A percentile compares a stretch with the other conserved stretches of the same genome.
These are phyloP conservation scores for Auriscalpium microsporum DNA, from an alignment of 768 basidiomycete genomes.

Conservation along the genomic window DNA sequence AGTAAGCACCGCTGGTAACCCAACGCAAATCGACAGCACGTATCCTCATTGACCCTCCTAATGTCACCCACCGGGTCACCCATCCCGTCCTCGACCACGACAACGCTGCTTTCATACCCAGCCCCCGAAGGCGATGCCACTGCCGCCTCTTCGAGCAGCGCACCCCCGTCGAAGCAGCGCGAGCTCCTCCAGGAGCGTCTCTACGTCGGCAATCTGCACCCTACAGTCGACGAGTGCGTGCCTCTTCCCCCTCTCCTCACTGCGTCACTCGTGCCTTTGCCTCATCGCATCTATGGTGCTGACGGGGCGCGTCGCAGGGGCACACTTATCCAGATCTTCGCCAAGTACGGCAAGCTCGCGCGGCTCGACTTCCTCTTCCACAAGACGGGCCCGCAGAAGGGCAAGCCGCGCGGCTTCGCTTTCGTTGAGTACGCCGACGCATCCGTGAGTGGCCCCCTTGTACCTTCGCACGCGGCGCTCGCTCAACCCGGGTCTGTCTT, in stretches of 20 bases:
- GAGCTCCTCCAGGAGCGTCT: constrained; percentile 59
- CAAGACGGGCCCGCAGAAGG: constrained; percentile 80
- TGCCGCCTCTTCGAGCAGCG: constrained; percentile 11
- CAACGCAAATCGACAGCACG: background rate
- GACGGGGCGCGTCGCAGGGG: constrained; percentile 43
- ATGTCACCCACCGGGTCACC: background rate
- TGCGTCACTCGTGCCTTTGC: background rate
- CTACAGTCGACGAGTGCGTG: constrained; percentile 77
- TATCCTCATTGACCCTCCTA: background rate
- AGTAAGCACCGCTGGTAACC: background rate
- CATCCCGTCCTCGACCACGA: background rate
- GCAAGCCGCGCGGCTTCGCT: constrained; percentile 92
- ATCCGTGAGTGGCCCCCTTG: constrained; percentile 52
- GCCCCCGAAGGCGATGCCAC: constrained; percentile 6
- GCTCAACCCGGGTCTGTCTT: constrained; percentile 44
- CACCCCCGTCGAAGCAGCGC: constrained; percentile 14
- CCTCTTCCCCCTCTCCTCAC: background rate
- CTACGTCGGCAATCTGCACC: constrained; percentile 85
- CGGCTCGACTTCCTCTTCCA: constrained; percentile 95
- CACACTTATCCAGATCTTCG: constrained; percentile 80
- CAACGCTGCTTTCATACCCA: constrained; percentile 21
- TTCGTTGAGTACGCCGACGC: constrained; percentile 79
- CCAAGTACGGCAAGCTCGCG: constrained; percentile 86
- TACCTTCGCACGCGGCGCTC: constrained; percentile 3
- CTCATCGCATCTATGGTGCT: background rate